Conservation (phyloP, 176 grass and related monocot genomes). For the barley (Hordeum vulgare) region MorexV3_pseudomolecules_assembly NC_058524.1:25487216-25487715, state of each 20-base stretch:
- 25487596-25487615: slow-evolving; percentile 9
- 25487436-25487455: not conserved
- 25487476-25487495: not conserved
- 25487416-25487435: not conserved
- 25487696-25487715: slow-evolving; percentile 15
- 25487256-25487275: not conserved
- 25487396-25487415: not conserved
- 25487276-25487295: not conserved
- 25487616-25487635: not conserved
- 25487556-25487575: not conserved
- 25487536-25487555: not conserved
- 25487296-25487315: not conserved
- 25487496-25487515: not conserved
- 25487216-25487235: not conserved
- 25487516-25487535: not conserved
- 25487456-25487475: slow-evolving; percentile 17
- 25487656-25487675: not conserved
- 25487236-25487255: not conserved
- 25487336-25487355: not conserved
- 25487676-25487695: slow-evolving; percentile 1
- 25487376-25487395: not conserved
- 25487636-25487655: not conserved
- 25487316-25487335: too few relatives aligned
- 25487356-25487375: slow-evolving; percentile 20
- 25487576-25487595: not conserved